A percentile compares a stretch with the other conserved stretches of the same genome.
These are phyloP conservation scores for Hypseocharis bilobata DNA, from an alignment of 441 rosid species.

Conservation along the genomic window DNA sequence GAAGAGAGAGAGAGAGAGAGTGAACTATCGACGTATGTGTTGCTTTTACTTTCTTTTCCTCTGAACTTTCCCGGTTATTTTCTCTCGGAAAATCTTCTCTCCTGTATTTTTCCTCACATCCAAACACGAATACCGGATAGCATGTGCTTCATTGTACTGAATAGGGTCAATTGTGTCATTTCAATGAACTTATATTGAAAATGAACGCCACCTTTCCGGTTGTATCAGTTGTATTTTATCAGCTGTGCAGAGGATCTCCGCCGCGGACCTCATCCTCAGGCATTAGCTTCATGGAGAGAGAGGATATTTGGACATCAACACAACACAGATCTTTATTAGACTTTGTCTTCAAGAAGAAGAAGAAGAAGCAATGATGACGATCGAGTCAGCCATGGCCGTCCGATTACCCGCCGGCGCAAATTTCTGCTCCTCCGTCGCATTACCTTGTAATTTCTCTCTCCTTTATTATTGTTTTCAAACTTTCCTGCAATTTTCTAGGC, in stretches of 20 bases:
- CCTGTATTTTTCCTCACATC: conserved; percentile 2
- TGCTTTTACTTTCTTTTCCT: not conserved
- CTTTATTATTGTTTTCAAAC: not conserved
- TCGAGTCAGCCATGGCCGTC: conserved; percentile 54
- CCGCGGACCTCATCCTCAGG: conserved; percentile 26
- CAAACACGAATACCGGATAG: not conserved
- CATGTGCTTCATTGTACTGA: not conserved
- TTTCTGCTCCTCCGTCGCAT: conserved; percentile 39
- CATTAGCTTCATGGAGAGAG: conserved; percentile 4
- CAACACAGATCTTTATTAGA: conserved; percentile 9
- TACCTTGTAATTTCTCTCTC: conserved; percentile 34
- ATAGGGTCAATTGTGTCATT: conserved; percentile 6
- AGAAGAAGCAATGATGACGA: conserved; percentile 34
- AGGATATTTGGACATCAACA: conserved; percentile 5
- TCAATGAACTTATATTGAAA: not conserved
- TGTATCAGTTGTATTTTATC: not conserved
- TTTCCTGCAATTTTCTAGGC: conserved; percentile 27
- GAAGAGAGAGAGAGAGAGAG: not conserved
- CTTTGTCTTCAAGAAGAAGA: not conserved
- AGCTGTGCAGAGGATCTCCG: conserved; percentile 9
- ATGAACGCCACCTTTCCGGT: conserved; percentile 12
- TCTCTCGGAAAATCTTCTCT: conserved; percentile 5
- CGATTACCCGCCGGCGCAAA: conserved; percentile 46
- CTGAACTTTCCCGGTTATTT: not conserved
- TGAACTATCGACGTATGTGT: not conserved